Evolutionary conservation across 2,329 filamentous ascomycete genomes (phyloP), one percentile per base, ranked within the genome.

Genomic region (Lomentospora prolificans): DNA sequence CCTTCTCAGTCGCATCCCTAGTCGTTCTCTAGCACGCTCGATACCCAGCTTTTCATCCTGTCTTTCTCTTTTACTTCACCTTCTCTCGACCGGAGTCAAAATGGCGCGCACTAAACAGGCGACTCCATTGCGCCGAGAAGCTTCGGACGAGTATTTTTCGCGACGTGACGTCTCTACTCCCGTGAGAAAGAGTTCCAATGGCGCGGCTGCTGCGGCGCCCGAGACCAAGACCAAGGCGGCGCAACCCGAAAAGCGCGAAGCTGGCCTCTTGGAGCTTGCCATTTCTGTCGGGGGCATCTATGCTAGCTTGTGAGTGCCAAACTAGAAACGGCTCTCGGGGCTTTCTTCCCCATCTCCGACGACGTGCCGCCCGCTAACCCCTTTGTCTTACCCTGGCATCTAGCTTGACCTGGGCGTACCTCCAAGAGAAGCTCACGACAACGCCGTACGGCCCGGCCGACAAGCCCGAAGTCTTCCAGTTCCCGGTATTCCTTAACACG

Each of bases 341-440:
- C 19, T 46, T 22, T 53, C 19, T 5, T 36, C 24, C 14, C 14
- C 22, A 22, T 24, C 24, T 22, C 52, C 46, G 22, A 44, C 52
- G 3, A n/a, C n/a, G n/a, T n/a, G n/a, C 8, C 5, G 12, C 12
- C 33, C 30, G 33, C 4, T 4, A 10, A 19, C 14, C 4, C 30
- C 33, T 53, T 27, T n/a, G 44, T 44, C 50, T 61, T 50, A 59
- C 50, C 19, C 12, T n/a, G 2, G 17, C n/a, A 39, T 33, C n/a
- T 59, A 90, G 92, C 74, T 75, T 99, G 55, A 95, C 91, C 31
- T 99, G 94, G 94, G 94, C 89, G 24, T 85, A 95, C 61, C 86
- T 99, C 59, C 94, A 99, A 77, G 94, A 99, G 72, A 90, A 94
- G 65, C 89, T 99, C 65, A 97, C 94, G 27, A 99, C 94, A 12